phyloP scores from a whole-genome alignment of 352 stramenopile genomes.

The Plasmopara halstedii region DNA sequence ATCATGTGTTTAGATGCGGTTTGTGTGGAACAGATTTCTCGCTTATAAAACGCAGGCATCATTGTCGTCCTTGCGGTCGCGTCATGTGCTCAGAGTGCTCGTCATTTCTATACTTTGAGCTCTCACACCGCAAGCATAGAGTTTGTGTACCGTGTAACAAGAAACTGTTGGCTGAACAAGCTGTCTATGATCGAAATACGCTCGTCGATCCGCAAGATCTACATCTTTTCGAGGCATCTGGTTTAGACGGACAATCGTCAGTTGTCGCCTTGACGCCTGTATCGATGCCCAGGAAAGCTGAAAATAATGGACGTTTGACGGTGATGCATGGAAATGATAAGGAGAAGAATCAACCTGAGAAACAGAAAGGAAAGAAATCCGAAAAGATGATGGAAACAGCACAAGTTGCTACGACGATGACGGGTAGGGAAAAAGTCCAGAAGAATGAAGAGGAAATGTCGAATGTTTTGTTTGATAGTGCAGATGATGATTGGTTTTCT shows the following conservation, averaged over 20 bases:
- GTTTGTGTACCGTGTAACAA: constrained; percentile 46
- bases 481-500: constrained; percentile 57
- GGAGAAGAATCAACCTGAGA: constrained; percentile 12
- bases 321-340: constrained; percentile 13
- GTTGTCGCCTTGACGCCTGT: neutral
- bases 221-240: constrained; percentile 10
- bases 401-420: neutral
- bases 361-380: constrained; percentile 11
- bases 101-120: constrained; percentile 50
- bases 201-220: constrained; percentile 1
- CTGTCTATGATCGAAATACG: constrained; percentile 18
- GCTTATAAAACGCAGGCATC: constrained; percentile 62
- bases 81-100: constrained; percentile 78
- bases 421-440: neutral
- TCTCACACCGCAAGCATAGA: constrained; percentile 54
- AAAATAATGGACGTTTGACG: neutral
- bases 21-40: constrained; percentile 59
- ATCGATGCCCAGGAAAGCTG: constrained; percentile 2
- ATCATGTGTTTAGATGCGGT: constrained; percentile 31
- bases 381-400: constrained; percentile 1
- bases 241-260: constrained; percentile 1
- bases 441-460: constrained; percentile 1
- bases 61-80: constrained; percentile 65
- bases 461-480: constrained; percentile 34
- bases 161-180: constrained; percentile 17